phyloP scores from a whole-genome alignment of 2,329 filamentous ascomycete species.

The Madurella mycetomatis region DNA sequence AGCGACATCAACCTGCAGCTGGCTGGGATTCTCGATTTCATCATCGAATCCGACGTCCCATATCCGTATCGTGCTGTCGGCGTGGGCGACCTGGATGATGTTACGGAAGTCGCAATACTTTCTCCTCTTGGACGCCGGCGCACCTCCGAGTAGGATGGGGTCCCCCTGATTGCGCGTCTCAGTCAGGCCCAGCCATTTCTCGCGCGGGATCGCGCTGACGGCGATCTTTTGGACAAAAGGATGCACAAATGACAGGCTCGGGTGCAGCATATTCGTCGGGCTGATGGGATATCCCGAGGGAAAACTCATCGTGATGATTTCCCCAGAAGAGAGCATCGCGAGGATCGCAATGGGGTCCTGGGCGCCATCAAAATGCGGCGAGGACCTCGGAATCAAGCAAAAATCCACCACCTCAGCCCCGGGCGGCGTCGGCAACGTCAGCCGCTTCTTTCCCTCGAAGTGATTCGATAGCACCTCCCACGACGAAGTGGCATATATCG shows the following conservation, averaged over 20 bases:
- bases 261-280: constrained; percentile 87
- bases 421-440: constrained; percentile 68
- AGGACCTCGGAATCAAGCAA: constrained; percentile 73
- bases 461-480: constrained; percentile 80
- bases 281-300: constrained; percentile 87
- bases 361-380: constrained; percentile 80
- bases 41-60: constrained; percentile 93
- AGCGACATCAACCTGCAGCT: constrained; percentile 82
- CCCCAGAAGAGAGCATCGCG: constrained; percentile 75
- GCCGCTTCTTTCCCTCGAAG: constrained; percentile 70
- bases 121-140: constrained; percentile 62
- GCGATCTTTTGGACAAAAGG: constrained; percentile 75
- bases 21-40: constrained; percentile 79
- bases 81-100: constrained; percentile 80
- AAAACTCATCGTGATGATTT: constrained; percentile 85
- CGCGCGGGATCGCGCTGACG: constrained; percentile 70
- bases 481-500: constrained; percentile 83
- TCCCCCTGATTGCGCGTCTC: constrained; percentile 79
- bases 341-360: constrained; percentile 89
- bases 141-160: constrained; percentile 72
- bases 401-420: constrained; percentile 76
- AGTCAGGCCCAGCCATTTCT: constrained; percentile 84
- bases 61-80: constrained; percentile 82
- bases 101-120: constrained; percentile 80
- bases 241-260: constrained; percentile 82